Conservation (phyloP, 345 rosid genomes). For the Sonneratia caseolaris region DNA sequence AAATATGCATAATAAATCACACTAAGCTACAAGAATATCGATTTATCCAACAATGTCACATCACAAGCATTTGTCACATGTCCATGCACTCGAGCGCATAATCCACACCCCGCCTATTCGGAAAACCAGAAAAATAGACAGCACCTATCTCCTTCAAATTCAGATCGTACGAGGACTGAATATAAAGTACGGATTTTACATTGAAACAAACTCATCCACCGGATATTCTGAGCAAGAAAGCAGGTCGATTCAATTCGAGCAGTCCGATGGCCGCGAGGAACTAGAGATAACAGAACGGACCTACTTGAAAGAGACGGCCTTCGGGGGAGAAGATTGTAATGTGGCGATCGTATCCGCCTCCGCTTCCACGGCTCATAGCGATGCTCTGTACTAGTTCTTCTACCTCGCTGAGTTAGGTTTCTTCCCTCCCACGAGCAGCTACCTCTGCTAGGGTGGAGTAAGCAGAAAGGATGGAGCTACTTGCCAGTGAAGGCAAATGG, state of each 20-base stretch:
- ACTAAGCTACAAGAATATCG: background rate
- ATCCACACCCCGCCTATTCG: background rate
- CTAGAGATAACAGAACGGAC: slow-evolving; percentile 10
- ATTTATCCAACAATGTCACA: background rate
- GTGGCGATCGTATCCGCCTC: slow-evolving; percentile 64
- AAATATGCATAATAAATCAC: background rate
- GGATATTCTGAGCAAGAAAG: background rate
- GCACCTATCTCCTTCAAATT: background rate
- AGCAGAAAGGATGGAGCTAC: background rate
- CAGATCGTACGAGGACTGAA: background rate
- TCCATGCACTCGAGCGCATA: background rate
- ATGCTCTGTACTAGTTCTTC: background rate
- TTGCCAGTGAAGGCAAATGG: too few species aligned
- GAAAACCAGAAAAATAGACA: background rate
- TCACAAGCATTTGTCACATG: background rate
- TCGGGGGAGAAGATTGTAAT: slow-evolving; percentile 65
- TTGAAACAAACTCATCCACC: too few species aligned
- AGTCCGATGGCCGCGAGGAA: background rate
- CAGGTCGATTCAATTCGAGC: background rate
- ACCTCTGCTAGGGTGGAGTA: background rate
- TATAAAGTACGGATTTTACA: too few species aligned
- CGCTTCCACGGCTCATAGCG: slow-evolving; percentile 61
- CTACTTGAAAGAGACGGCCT: slow-evolving; percentile 69
- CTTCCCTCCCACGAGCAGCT: background rate
- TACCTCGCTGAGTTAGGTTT: background rate